Evolutionary conservation across 345 rosid genomes (phyloP).

Genomic region (Euphorbia tirucalli): DNA sequence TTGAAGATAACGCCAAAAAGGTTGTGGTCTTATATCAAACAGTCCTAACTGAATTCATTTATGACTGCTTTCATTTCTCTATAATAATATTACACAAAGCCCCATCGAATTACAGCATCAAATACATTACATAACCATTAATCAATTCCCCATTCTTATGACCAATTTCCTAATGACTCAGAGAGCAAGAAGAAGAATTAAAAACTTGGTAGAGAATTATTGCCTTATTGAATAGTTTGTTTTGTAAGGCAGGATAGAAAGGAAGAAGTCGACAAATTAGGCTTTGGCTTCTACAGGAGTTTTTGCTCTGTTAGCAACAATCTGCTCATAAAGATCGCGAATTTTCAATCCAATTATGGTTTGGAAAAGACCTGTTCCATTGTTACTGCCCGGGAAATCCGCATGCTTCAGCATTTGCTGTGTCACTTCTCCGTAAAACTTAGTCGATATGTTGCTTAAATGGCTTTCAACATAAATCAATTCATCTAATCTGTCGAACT

Average conservation of each 20-base stretch:
- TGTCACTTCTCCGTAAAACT: conserved; percentile 91
- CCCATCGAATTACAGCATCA: conserved; percentile 28
- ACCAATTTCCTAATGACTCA: conserved; percentile 3
- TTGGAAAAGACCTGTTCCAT: conserved; percentile 93
- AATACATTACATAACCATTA: conserved; percentile 13
- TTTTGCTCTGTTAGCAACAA: conserved; percentile 48
- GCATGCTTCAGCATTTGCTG: conserved; percentile 95
- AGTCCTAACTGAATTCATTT: conserved; percentile 26
- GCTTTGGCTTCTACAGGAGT: conserved; percentile 64
- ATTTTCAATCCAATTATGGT: conserved; percentile 89
- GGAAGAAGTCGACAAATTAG: conserved; percentile 17
- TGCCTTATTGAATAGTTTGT: conserved; percentile 2
- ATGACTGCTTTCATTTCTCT: conserved; percentile 36
- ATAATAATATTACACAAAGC: conserved; percentile 26
- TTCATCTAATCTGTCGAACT: conserved; percentile 93
- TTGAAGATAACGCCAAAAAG: neutral
- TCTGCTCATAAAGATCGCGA: conserved; percentile 85
- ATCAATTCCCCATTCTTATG: conserved; percentile 7
- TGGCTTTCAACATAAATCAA: conserved; percentile 94
- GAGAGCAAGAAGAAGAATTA: conserved; percentile 1
- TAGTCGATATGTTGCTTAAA: conserved; percentile 85
- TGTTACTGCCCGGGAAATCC: conserved; percentile 97
- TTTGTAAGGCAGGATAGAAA: neutral
- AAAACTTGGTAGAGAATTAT: neutral
- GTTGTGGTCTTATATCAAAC: conserved; percentile 8